Evolutionary conservation across 2,329 filamentous ascomycete genomes (phyloP), one percentile per base, ranked within the genome.

Genomic region (Neocucurbitaria cava): DNA sequence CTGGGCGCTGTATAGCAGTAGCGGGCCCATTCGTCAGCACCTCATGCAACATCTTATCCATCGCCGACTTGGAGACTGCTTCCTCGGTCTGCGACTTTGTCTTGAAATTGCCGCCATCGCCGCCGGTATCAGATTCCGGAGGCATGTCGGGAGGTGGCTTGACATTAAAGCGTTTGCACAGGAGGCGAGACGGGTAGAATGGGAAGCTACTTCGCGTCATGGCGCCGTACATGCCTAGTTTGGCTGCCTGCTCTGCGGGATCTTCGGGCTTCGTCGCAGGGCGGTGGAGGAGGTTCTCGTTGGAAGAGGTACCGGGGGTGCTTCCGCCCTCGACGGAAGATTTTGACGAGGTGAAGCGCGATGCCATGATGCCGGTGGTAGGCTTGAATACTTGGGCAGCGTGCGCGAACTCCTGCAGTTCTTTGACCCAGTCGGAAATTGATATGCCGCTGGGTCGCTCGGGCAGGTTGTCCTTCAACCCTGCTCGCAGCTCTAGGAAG

Each of bases 131-230:
- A 50, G 74, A 72, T 15, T 74, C 78, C 0, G 81, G 77, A 65
- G 85, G 83, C 28, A 89, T 86, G 72, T 92, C 85, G 9, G 84
- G 63, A 5, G 93, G 92, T 8, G 89, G 85, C 56, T 83, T 87
- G n/a, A 98, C 89, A 64, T 92, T 92, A 77, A 99, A 96, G 8
- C 95, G 84, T 74, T 98, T 99, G 78, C 94, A 98, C n/a, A 98
- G 77, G 36, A 99, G 77, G 49, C 92, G 83, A 1, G 89, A 88
- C 0, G 95, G 95, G 64, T 88, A 88, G 75, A 96, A 98, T 4
- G 87, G 84, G 7, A 85, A 75, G 0, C 83, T 81, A 20, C 83
- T 86, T 57, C 95, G 83, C 3, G 95, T 99, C 86, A 98, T 84
- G 13, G 87, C 83, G 1, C 95, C 95, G 76, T 93, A 97, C 92